Evolutionary conservation across 1,139 yeast species (phyloP).

Genomic region (Yamadazyma songkhlaensis): DNA sequence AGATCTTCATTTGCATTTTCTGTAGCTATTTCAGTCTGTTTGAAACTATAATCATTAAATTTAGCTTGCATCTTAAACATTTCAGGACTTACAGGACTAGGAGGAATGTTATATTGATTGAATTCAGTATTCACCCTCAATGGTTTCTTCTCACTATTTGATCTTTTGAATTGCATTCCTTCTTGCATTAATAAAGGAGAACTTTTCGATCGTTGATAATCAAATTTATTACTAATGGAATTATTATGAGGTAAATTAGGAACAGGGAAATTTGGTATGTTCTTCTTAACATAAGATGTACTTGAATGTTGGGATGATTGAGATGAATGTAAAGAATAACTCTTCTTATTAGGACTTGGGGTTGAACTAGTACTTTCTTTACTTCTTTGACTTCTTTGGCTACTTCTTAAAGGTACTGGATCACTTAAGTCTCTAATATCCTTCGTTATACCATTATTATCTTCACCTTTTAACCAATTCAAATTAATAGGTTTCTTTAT

Average conservation of each 20-base stretch:
- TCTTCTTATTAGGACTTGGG: background rate
- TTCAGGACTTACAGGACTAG: conserved; percentile 6
- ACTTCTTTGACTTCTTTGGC: conserved; percentile 4
- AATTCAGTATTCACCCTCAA: conserved; percentile 1
- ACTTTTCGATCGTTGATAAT: conserved; percentile 5
- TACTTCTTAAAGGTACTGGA: conserved; percentile 9
- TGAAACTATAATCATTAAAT: background rate
- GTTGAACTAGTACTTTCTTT: background rate
- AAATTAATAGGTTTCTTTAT: conserved; percentile 34
- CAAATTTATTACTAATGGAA: background rate
- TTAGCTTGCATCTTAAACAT: conserved; percentile 3
- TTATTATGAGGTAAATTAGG: background rate
- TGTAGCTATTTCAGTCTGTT: background rate
- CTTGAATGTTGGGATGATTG: background rate
- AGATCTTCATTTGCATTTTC: background rate
- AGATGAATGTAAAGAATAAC: background rate
- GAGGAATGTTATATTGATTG: background rate
- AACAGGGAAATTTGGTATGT: no score
- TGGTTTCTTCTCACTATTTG: conserved; percentile 2
- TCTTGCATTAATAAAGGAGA: conserved; percentile 3
- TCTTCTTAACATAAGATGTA: background rate
- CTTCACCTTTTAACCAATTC: conserved; percentile 32
- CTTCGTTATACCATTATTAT: conserved; percentile 1
- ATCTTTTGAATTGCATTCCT: background rate
- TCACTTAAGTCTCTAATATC: conserved; percentile 9